phyloP scores from a whole-genome alignment of 148 eudicot species.

The Polygonum maritimum region DNA sequence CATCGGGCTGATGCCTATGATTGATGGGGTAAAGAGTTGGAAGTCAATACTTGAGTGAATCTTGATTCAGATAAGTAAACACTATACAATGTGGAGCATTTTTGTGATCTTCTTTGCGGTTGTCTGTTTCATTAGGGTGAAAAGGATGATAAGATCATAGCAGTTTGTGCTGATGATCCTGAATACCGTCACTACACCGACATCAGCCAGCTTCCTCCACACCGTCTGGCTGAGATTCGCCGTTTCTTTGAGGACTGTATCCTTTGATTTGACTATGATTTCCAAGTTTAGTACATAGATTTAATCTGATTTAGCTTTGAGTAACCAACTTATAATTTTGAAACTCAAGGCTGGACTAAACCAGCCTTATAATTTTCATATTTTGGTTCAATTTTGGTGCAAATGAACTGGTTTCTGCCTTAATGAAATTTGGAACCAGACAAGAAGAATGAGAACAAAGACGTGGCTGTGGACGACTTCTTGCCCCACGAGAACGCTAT shows the following conservation, averaged over 20 bases:
- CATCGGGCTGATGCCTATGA: conserved; percentile 72
- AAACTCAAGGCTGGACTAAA: no score
- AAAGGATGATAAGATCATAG: conserved; percentile 46
- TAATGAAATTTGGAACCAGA: background rate
- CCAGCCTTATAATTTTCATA: background rate
- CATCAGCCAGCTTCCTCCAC: conserved; percentile 48
- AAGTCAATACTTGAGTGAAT: background rate
- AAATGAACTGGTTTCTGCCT: background rate
- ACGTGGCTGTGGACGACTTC: conserved; percentile 8
- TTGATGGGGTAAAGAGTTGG: conserved; percentile 44
- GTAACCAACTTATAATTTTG: no score
- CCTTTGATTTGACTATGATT: conserved; percentile 7
- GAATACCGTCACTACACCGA: conserved; percentile 35
- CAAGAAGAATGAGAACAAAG: conserved; percentile 15
- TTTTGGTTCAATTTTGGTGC: background rate
- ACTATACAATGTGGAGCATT: background rate
- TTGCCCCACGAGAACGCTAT: background rate
- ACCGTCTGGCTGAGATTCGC: conserved; percentile 46
- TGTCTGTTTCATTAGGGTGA: conserved; percentile 27
- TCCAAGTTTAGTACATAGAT: no score
- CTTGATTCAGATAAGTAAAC: background rate
- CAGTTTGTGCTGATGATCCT: conserved; percentile 53
- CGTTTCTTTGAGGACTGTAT: conserved; percentile 55
- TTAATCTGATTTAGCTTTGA: no score
- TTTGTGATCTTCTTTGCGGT: background rate